Percentiles rank a stretch among this genome's conserved stretches.
Conservation (phyloP, 106 monocot genomes). For the Chionographis japonica region DNA sequence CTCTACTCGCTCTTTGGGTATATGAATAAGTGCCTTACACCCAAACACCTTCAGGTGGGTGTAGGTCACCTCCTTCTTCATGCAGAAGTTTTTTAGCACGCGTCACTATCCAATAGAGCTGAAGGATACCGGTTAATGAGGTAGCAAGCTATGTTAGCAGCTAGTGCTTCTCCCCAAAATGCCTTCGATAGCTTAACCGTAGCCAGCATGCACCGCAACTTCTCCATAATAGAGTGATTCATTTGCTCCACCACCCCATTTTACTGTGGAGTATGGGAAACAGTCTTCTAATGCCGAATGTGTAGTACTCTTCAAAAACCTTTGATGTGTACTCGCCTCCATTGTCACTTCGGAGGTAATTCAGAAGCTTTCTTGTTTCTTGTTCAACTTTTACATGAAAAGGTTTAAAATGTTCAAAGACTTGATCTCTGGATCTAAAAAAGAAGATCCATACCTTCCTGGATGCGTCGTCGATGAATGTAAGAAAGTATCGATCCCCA, state of each 20-base stretch:
- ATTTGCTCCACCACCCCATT: constrained; percentile 2
- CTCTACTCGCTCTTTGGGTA: too few relatives aligned
- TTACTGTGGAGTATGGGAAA: not conserved
- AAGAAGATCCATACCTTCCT: not conserved
- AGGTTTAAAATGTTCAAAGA: not conserved
- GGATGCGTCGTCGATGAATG: not conserved
- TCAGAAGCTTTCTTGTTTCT: not conserved
- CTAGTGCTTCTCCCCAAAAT: not conserved
- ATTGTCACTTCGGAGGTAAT: not conserved
- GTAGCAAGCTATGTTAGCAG: not conserved
- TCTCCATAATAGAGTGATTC: not conserved
- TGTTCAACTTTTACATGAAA: not conserved
- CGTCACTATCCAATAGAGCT: not conserved
- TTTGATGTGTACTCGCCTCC: too few relatives aligned
- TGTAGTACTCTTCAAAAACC: not conserved
- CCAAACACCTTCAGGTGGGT: not conserved
- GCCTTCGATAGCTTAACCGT: not conserved
- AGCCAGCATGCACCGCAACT: not conserved
- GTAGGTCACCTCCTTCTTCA: not conserved
- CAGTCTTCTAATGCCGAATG: not conserved
- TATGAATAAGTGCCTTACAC: too few relatives aligned
- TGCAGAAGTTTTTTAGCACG: not conserved
- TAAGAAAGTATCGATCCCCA: not conserved
- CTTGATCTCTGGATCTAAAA: not conserved
- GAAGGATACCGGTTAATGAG: not conserved